Evolutionary conservation across 352 stramenopile species (phyloP).

Genomic region (Globisporangium sylvaticum): DNA sequence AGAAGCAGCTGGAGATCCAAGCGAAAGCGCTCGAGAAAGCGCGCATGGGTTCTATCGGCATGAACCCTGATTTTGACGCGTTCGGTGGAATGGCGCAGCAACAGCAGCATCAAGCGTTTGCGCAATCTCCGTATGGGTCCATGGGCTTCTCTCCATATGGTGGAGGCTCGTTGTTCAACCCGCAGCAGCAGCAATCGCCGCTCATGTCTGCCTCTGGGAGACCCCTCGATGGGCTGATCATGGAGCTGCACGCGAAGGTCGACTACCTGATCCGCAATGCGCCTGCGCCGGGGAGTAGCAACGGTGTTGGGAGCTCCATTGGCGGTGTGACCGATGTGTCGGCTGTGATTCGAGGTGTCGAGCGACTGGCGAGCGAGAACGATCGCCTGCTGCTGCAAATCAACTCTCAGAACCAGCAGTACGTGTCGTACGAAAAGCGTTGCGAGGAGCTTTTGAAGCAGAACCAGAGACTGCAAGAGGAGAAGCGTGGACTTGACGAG

Average conservation of each 20-base stretch:
- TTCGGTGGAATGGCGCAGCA: conserved; percentile 23
- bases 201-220: conserved; percentile 32
- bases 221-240: conserved; percentile 40
- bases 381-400: conserved; percentile 72
- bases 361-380: conserved; percentile 68
- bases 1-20: conserved; percentile 51
- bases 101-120: conserved; percentile 9
- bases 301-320: conserved; percentile 5
- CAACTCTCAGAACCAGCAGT: conserved; percentile 76
- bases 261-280: conserved; percentile 77
- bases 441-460: conserved; percentile 64
- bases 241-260: conserved; percentile 69
- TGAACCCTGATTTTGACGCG: conserved; percentile 19
- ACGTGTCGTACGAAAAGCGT: conserved; percentile 61
- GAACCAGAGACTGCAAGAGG: conserved; percentile 55
- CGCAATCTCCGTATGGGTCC: background rate
- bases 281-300: conserved; percentile 15
- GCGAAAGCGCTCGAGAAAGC: conserved; percentile 38
- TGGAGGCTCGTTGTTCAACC: conserved; percentile 6
- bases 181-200: conserved; percentile 19
- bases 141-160: conserved; percentile 9
- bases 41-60: conserved; percentile 20
- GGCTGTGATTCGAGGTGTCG: conserved; percentile 62
- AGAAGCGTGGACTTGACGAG: conserved; percentile 57
- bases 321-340: conserved; percentile 50